phyloP scores from a whole-genome alignment of 225 moss, liverwort and hornwort species.

The Ulota crispa region DNA sequence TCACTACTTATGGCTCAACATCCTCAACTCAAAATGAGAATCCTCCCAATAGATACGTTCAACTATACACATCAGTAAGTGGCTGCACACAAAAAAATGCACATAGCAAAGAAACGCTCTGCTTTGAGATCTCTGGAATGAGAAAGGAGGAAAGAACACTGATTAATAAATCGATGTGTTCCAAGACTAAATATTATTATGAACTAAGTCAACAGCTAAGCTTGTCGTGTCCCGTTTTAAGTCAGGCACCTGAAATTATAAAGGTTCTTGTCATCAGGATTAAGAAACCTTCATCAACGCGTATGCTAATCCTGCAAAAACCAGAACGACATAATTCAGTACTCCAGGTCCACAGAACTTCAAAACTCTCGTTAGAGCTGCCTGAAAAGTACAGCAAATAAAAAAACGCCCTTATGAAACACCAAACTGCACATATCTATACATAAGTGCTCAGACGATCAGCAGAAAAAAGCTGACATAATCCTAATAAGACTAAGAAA shows the following conservation, averaged over 20 bases:
- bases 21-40: background rate
- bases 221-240: background rate
- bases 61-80: background rate
- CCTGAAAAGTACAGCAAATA: background rate
- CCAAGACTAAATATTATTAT: slow-evolving; percentile 8
- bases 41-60: background rate
- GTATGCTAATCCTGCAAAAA: slow-evolving; percentile 18
- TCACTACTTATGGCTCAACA: slow-evolving; percentile 10
- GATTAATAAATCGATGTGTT: background rate
- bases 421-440: background rate
- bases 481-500: background rate
- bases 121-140: slow-evolving; percentile 1
- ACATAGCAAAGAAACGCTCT: background rate
- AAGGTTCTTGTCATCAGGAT: background rate
- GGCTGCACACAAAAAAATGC: background rate
- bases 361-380: background rate
- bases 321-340: slow-evolving; percentile 2
- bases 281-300: background rate
- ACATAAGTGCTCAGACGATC: background rate
- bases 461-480: background rate
- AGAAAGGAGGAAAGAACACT: background rate
- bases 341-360: background rate
- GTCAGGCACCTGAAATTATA: background rate
- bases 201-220: background rate
- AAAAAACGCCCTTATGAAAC: background rate